Evolutionary conservation across 805 yeast species (phyloP), one percentile per base, ranked within the genome.

Genomic region (Candida oleophila): DNA sequence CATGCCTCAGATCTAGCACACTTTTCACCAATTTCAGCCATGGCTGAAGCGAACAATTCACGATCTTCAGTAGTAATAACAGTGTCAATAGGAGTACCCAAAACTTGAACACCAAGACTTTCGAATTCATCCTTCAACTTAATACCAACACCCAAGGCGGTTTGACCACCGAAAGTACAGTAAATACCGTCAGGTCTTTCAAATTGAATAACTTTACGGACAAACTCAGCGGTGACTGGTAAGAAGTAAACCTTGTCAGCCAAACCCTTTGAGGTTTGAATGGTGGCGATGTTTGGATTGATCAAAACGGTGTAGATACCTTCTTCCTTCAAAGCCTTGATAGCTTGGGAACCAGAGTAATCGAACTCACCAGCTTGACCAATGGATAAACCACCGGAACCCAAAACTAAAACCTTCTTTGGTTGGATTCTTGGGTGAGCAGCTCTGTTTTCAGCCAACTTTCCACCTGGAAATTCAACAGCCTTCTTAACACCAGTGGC

Each of bases 301-400:
- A 94, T 91, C 62, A 94, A 80, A 56, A 94, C 85, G 47, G 98
- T 91, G 78, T 92, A 89, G 54, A 92, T 94, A 51, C 97, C 97
- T 73, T 91, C 98, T 75, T 94, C 97, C 69, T 89, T 92, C 72
- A 94, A 78, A 41, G 99, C 99, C 73, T 94, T 94, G 72, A 94
- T 94, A 49, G 99, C 99, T 74, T 94, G 99, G 46, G 97, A 89
- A 62, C 99, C 99, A 40, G 97, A 90, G 74, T 94, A 94, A 69
- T 94, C 99, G 63, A 94, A 94, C 73, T 94, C 99, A 71, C 99
- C 99, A 53, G 99, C 99, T 76, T 94, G 99, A 55, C 99, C 99
- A 65, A 94, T 94, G 47, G 96, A 88, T 60, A 94, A 78, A 66
- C 99, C 99, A 76, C 99, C 99, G 44, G 97, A 91, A 61, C 99